Evolutionary conservation across 192 early-diverging fungal species (phyloP).

Genomic region (Coemansia sp.): DNA sequence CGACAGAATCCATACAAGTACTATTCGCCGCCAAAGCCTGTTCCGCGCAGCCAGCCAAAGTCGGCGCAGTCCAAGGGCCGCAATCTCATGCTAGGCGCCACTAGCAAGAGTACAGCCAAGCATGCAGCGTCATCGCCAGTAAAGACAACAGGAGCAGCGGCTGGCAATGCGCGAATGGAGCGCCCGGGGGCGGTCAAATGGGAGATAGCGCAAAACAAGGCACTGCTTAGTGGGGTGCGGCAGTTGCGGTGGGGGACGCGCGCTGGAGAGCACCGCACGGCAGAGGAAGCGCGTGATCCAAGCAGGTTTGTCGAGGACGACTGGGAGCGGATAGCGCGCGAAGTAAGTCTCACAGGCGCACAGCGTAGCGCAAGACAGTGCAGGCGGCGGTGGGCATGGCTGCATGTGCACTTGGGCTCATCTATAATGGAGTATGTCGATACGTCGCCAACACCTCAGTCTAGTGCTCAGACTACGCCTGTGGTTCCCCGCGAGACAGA

Average conservation of each 20-base stretch:
- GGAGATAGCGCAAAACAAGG: conserved; percentile 49
- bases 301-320: conserved; percentile 21
- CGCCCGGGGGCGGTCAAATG: conserved; percentile 15
- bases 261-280: background rate
- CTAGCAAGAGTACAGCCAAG: background rate
- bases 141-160: background rate
- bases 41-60: background rate
- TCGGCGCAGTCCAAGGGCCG: conserved; percentile 17
- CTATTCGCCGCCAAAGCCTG: conserved; percentile 48
- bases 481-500: background rate
- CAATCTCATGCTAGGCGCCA: conserved; percentile 28
- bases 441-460: conserved; percentile 41
- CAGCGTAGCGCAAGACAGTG: conserved; percentile 37
- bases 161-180: background rate
- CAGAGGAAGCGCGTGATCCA: conserved; percentile 26
- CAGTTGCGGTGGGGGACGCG: conserved; percentile 25
- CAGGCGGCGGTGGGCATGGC: conserved; percentile 48
- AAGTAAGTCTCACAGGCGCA: conserved; percentile 18
- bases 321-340: conserved; percentile 33
- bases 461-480: conserved; percentile 38
- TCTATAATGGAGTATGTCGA: conserved; percentile 54
- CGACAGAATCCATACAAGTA: conserved; percentile 47
- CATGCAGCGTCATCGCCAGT: background rate
- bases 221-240: conserved; percentile 37
- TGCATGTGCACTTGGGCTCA: conserved; percentile 37